These are phyloP conservation scores for Fusarium abutilonis DNA, from an alignment of 2,329 filamentous ascomycete species.

Conservation along the genomic window DNA sequence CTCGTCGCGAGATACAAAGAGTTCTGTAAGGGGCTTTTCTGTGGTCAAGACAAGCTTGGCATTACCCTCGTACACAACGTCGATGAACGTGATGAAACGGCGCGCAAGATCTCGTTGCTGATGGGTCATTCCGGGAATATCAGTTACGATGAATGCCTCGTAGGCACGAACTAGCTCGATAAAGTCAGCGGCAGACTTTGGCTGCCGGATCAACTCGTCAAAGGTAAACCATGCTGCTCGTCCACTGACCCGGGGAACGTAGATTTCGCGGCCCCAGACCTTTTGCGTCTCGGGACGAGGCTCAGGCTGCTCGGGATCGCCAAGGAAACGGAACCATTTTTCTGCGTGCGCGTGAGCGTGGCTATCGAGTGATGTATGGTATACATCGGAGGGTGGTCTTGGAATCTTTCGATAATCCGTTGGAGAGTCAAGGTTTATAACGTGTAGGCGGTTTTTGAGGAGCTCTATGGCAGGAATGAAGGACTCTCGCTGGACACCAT, in stretches of 20 bases:
- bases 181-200: conserved; percentile 94
- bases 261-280: conserved; percentile 93
- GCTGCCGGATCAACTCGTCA: conserved; percentile 86
- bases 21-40: conserved; percentile 81
- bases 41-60: conserved; percentile 97
- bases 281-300: conserved; percentile 81
- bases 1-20: conserved; percentile 82
- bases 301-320: conserved; percentile 78
- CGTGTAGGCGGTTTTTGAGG: conserved; percentile 82
- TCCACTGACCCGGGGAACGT: conserved; percentile 87
- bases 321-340: conserved; percentile 95
- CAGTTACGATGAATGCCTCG: conserved; percentile 90
- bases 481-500: conserved; percentile 93
- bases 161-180: conserved; percentile 90
- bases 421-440: conserved; percentile 93
- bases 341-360: conserved; percentile 83
- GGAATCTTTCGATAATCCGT: conserved; percentile 99
- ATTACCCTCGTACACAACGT: conserved; percentile 91
- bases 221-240: conserved; percentile 92
- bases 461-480: conserved; percentile 96
- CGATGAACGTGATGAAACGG: conserved; percentile 96
- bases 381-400: conserved; percentile 90
- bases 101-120: conserved; percentile 86
- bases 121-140: conserved; percentile 91
- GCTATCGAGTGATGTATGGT: conserved; percentile 85